Conservation (phyloP, 2,329 filamentous ascomycete genomes). For the Pyrenophora teres region DNA sequence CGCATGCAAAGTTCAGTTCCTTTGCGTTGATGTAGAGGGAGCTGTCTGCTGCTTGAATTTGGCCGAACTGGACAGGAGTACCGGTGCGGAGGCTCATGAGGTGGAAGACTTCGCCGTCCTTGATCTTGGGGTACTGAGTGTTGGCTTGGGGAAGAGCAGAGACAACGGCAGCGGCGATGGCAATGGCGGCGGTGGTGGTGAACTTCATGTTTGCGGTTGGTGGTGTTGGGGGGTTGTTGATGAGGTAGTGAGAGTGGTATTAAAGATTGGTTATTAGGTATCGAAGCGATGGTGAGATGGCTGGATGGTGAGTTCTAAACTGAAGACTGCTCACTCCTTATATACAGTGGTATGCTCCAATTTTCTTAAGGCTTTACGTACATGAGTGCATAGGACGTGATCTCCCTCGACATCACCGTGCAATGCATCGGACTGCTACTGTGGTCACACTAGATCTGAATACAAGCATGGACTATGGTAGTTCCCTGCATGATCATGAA, state of each 20-base stretch:
- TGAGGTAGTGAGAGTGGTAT: conserved; percentile 3
- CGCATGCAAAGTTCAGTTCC: conserved; percentile 53
- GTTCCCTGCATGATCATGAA: conserved; percentile 11
- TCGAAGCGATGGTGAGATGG: conserved; percentile 4
- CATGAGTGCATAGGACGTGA: conserved; percentile 8
- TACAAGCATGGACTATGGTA: conserved; percentile 14
- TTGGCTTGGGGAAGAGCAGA: conserved; percentile 11
- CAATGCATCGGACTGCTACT: conserved; percentile 18
- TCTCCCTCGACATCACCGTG: conserved; percentile 12
- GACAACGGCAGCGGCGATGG: background rate
- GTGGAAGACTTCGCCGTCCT: conserved; percentile 50
- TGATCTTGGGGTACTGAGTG: conserved; percentile 19
- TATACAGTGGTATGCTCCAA: conserved; percentile 14
- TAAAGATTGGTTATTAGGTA: conserved; percentile 6
- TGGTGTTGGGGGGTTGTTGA: conserved; percentile 29
- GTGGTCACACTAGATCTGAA: conserved; percentile 22
- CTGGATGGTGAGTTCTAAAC: conserved; percentile 6
- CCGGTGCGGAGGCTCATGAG: conserved; percentile 58
- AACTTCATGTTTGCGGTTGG: conserved; percentile 1
- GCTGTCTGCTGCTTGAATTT: conserved; percentile 53
- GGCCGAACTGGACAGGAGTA: conserved; percentile 55
- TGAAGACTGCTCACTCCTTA: conserved; percentile 8
- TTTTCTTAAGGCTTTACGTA: background rate
- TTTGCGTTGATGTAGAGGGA: conserved; percentile 54
- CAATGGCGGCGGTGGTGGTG: background rate